Evolutionary conservation across 129 eudicot genomes (phyloP).

Genomic region (Pulicaria dysenterica): DNA sequence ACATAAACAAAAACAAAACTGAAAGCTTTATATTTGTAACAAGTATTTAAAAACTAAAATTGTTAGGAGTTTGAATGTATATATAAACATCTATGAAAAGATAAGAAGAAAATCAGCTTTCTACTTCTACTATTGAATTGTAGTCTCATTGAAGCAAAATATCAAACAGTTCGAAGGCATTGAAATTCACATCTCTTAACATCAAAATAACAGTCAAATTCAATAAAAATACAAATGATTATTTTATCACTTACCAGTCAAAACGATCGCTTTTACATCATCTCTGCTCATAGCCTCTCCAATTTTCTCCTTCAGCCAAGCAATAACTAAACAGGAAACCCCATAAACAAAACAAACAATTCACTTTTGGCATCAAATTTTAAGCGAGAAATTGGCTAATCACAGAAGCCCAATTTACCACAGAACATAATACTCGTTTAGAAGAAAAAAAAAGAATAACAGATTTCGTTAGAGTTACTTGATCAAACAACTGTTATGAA

Average conservation of each 20-base stretch:
- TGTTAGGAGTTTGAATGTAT: neutral
- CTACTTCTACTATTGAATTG: neutral
- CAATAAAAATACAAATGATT: neutral
- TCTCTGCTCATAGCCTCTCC: slow-evolving; percentile 72
- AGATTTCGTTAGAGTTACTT: neutral
- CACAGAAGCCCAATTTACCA: neutral
- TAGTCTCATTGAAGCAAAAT: slow-evolving; percentile 26
- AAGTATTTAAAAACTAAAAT: neutral
- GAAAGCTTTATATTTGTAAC: neutral
- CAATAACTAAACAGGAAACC: slow-evolving; percentile 53
- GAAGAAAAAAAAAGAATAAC: neutral
- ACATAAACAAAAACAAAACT: neutral
- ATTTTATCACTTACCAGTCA: slow-evolving; percentile 52
- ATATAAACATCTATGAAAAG: neutral
- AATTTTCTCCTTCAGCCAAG: slow-evolving; percentile 64
- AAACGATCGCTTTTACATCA: slow-evolving; percentile 85
- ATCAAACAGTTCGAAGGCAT: slow-evolving; percentile 26
- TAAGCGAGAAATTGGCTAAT: neutral
- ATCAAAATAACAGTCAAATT: slow-evolving; percentile 20
- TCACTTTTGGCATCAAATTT: neutral
- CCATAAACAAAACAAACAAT: slow-evolving; percentile 1
- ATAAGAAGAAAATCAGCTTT: slow-evolving; percentile 18
- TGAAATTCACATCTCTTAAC: neutral
- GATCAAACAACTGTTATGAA: neutral
- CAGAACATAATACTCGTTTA: neutral